Evolutionary conservation across 1,284 basidiomycete species (phyloP).

Genomic region (Cutaneotrichosporon cutaneum): DNA sequence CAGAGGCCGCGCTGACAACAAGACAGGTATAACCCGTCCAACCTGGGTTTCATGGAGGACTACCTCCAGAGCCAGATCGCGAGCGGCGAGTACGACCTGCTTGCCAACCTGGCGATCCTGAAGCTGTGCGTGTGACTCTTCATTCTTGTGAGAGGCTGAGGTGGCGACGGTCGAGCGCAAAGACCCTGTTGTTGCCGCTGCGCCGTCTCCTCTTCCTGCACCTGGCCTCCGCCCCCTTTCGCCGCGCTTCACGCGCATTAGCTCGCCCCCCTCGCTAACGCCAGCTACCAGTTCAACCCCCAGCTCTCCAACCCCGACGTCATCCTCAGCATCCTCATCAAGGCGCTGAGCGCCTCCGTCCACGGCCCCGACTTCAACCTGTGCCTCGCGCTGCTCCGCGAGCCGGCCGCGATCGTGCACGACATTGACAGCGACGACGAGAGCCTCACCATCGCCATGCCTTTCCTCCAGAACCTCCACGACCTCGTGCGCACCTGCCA

Average conservation of each 20-base stretch:
- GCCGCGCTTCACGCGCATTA: no score
- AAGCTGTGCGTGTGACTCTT: constrained; percentile 66
- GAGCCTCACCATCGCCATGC: constrained; percentile 70
- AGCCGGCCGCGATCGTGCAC: constrained; percentile 51
- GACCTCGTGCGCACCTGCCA: constrained; percentile 79
- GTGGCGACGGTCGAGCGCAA: not conserved
- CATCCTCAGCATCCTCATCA: constrained; percentile 89
- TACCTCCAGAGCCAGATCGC: constrained; percentile 90
- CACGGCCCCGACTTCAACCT: constrained; percentile 77
- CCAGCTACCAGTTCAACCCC: constrained; percentile 93
- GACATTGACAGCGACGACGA: constrained; percentile 66
- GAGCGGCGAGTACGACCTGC: constrained; percentile 84
- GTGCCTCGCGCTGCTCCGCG: constrained; percentile 71
- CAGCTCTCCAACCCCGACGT: constrained; percentile 89
- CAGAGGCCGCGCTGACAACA: constrained; percentile 6
- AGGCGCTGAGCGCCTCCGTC: constrained; percentile 82
- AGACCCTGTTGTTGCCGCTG: not conserved
- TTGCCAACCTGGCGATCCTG: constrained; percentile 82
- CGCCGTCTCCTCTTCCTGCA: not conserved
- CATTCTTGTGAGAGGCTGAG: not conserved
- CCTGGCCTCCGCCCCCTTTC: not conserved
- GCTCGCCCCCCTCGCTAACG: not conserved
- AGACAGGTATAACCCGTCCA: constrained; percentile 96
- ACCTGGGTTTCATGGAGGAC: constrained; percentile 87
- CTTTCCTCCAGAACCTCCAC: constrained; percentile 70